Percentiles rank a stretch among this genome's conserved stretches.
These are phyloP conservation scores for Metarhizium album DNA, from an alignment of 2,329 filamentous ascomycete genomes.

Conservation along the genomic window DNA sequence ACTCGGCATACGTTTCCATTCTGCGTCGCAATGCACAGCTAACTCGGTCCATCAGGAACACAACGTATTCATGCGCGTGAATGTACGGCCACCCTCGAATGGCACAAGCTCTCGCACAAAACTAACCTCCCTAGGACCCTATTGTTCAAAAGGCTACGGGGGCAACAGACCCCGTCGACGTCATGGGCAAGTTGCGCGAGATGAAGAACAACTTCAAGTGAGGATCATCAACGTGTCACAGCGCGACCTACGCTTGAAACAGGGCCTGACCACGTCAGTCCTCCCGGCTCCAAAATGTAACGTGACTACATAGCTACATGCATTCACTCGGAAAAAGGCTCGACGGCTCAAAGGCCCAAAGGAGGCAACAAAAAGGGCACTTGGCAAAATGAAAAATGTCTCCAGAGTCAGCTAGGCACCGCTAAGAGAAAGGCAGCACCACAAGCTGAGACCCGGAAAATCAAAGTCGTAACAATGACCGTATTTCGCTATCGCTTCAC, in stretches of 20 bases:
- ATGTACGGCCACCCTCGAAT: slow-evolving; percentile 41
- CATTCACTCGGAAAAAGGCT: no score
- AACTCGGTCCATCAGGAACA: slow-evolving; percentile 50
- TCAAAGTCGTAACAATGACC: slow-evolving; percentile 2
- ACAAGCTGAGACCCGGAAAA: slow-evolving; percentile 20
- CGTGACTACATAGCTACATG: slow-evolving; percentile 10
- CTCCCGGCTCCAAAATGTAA: slow-evolving; percentile 15
- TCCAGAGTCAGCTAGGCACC: slow-evolving; percentile 15
- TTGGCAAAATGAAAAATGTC: slow-evolving; percentile 6
- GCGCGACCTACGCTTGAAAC: background rate
- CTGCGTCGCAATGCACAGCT: background rate
- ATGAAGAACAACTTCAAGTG: slow-evolving; percentile 75
- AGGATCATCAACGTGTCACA: slow-evolving; percentile 20
- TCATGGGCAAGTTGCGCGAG: slow-evolving; percentile 77
- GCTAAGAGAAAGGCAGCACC: slow-evolving; percentile 11
- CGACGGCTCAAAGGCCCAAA: no score
- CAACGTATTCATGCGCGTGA: slow-evolving; percentile 91
- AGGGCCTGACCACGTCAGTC: slow-evolving; percentile 13
- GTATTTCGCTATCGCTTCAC: slow-evolving; percentile 51
- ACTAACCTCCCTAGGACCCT: slow-evolving; percentile 48
- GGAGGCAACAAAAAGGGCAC: slow-evolving; percentile 11
- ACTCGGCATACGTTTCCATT: background rate
- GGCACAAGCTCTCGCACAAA: background rate
- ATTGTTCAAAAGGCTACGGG: slow-evolving; percentile 76
- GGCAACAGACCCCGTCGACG: slow-evolving; percentile 66